These are phyloP conservation scores for Dothistroma septosporum DNA, from an alignment of 2,329 filamentous ascomycete genomes.

Conservation along the genomic window DNA sequence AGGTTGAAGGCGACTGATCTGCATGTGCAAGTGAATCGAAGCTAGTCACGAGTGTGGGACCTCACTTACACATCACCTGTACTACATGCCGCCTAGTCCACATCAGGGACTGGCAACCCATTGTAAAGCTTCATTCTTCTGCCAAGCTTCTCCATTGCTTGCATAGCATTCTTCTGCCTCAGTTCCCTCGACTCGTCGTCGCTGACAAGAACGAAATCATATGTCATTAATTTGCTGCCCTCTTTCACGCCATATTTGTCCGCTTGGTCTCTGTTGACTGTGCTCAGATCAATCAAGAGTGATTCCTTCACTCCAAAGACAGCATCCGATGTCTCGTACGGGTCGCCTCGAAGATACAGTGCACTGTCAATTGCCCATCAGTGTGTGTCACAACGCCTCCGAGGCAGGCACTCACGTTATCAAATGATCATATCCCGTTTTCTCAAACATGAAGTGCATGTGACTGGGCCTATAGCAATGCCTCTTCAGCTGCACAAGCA, in stretches of 20 bases:
- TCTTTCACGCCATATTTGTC: slow-evolving; percentile 59
- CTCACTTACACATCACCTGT: background rate
- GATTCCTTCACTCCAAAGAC: slow-evolving; percentile 85
- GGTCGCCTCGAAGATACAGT: slow-evolving; percentile 71
- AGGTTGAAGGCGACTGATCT: background rate
- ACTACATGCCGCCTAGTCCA: slow-evolving; percentile 42
- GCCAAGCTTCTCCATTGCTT: slow-evolving; percentile 64
- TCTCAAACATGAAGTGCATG: slow-evolving; percentile 87
- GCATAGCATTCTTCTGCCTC: slow-evolving; percentile 61
- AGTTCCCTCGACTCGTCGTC: slow-evolving; percentile 64
- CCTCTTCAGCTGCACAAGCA: slow-evolving; percentile 62
- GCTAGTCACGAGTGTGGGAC: background rate
- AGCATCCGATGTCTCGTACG: slow-evolving; percentile 77
- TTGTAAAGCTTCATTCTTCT: slow-evolving; percentile 68
- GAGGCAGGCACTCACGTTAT: slow-evolving; percentile 64
- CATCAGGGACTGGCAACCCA: slow-evolving; percentile 70
- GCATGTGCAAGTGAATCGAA: background rate
- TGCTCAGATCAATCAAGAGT: slow-evolving; percentile 62
- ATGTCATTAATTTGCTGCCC: slow-evolving; percentile 52
- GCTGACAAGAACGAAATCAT: slow-evolving; percentile 74
- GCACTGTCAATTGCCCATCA: slow-evolving; percentile 50
- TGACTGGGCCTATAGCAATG: slow-evolving; percentile 75
- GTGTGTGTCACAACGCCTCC: background rate
- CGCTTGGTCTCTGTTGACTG: slow-evolving; percentile 52
- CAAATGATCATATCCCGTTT: slow-evolving; percentile 70